Percentiles rank a stretch among this genome's conserved stretches.
Conservation (phyloP, 257 asterid genomes). For the Fraxinus pennsylvanica region DNA sequence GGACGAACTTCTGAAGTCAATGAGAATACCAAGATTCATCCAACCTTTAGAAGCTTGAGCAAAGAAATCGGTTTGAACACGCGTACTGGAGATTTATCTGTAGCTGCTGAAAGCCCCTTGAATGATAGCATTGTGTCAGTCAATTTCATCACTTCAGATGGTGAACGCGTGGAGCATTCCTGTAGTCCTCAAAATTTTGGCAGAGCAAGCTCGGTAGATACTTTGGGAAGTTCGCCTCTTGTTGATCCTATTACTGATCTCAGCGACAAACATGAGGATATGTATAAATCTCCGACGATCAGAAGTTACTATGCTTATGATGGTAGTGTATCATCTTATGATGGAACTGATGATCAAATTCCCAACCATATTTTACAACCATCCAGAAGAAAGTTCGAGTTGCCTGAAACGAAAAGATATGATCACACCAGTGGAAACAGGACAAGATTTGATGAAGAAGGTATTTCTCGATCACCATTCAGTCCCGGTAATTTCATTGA, state of each 20-base stretch:
- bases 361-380: slow-evolving; percentile 35
- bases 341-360: slow-evolving; percentile 50
- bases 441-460: slow-evolving; percentile 35
- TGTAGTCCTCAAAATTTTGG: slow-evolving; percentile 32
- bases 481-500: slow-evolving; percentile 31
- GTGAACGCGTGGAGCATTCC: slow-evolving; percentile 36
- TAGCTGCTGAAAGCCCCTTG: slow-evolving; percentile 34
- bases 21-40: slow-evolving; percentile 22
- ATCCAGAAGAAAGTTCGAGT: slow-evolving; percentile 29
- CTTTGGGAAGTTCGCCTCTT: slow-evolving; percentile 37
- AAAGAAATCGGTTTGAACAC: slow-evolving; percentile 12
- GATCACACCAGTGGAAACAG: slow-evolving; percentile 26
- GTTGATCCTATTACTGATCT: slow-evolving; percentile 34
- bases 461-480: slow-evolving; percentile 29
- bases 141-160: slow-evolving; percentile 40
- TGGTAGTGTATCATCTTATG: slow-evolving; percentile 73
- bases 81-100: slow-evolving; percentile 18
- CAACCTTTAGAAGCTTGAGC: slow-evolving; percentile 16
- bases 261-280: slow-evolving; percentile 25
- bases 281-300: slow-evolving; percentile 41
- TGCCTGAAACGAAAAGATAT: slow-evolving; percentile 33
- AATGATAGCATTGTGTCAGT: slow-evolving; percentile 38
- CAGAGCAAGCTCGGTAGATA: slow-evolving; percentile 43
- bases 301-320: slow-evolving; percentile 54
- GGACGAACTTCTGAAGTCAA: slow-evolving; percentile 23